phyloP scores from a whole-genome alignment of 202 grass and related monocot species.

The Eragrostis tef region DNA sequence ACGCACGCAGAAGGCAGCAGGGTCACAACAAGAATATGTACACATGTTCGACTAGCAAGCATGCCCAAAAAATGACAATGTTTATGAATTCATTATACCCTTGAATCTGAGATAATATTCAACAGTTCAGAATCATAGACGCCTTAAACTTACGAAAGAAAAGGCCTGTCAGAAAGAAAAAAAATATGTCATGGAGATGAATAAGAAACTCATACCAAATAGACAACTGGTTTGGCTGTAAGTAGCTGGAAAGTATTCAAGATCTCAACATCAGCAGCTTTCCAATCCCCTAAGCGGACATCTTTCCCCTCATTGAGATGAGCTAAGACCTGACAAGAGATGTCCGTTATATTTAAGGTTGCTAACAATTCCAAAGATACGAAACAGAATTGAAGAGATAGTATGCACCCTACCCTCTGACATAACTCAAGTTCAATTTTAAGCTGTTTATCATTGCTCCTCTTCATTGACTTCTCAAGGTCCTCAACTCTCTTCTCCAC shows the following conservation, averaged over 20 bases:
- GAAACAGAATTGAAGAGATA: conserved; percentile 4
- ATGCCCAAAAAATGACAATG: neutral
- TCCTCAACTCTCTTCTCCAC: conserved; percentile 74
- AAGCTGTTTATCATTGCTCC: conserved; percentile 96
- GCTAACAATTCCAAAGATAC: conserved; percentile 21
- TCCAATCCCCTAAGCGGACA: conserved; percentile 87
- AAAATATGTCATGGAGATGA: neutral
- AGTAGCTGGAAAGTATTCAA: conserved; percentile 93
- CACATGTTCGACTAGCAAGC: conserved; percentile 4
- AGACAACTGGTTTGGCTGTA: conserved; percentile 87
- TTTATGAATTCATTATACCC: neutral
- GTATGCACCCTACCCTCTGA: conserved; percentile 54
- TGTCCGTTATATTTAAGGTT: conserved; percentile 5
- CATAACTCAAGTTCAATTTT: conserved; percentile 89
- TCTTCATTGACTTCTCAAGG: conserved; percentile 92
- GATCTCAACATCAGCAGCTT: conserved; percentile 87
- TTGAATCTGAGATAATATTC: neutral
- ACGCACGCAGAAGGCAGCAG: neutral
- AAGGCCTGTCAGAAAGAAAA: neutral
- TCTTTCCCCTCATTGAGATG: conserved; percentile 84
- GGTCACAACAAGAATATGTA: neutral
- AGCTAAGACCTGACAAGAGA: conserved; percentile 54
- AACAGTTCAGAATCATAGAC: conserved; percentile 22
- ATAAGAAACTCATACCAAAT: conserved; percentile 62
- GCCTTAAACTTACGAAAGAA: neutral